phyloP scores from a whole-genome alignment of 495 filamentous ascomycete genomes.

The Pyrenopolyporus hunteri region DNA sequence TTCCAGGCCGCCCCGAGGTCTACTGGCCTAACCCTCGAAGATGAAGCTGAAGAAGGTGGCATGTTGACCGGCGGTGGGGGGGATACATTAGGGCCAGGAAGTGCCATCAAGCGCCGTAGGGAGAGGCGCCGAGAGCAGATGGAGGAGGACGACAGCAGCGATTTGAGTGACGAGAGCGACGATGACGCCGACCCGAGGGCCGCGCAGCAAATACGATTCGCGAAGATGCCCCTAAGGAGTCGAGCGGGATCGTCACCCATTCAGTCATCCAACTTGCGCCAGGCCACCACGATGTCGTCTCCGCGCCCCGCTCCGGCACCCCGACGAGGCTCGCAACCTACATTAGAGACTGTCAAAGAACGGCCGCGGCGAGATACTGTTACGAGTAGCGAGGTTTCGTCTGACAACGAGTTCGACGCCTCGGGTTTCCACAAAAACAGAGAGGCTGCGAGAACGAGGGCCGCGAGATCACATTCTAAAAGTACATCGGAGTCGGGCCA shows the following conservation, averaged over 20 bases:
- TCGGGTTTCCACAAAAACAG: conserved; percentile 66
- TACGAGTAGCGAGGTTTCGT: conserved; percentile 91
- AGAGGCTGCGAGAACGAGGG: conserved; percentile 50
- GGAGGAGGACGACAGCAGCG: conserved; percentile 96
- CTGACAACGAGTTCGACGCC: conserved; percentile 82
- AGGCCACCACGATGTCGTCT: conserved; percentile 46
- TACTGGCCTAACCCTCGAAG: conserved; percentile 63
- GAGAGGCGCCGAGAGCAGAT: conserved; percentile 71
- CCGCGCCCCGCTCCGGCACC: conserved; percentile 41
- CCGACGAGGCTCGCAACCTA: conserved; percentile 76
- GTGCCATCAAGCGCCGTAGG: conserved; percentile 60
- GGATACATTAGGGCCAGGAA: conserved; percentile 73
- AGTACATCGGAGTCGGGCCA: conserved; percentile 46
- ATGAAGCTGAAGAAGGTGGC: conserved; percentile 81
- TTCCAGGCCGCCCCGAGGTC: conserved; percentile 72
- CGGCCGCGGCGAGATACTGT: conserved; percentile 81
- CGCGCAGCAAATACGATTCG: conserved; percentile 87
- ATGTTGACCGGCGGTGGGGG: conserved; percentile 76
- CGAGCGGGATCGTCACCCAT: conserved; percentile 89
- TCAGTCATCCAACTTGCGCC: conserved; percentile 61
- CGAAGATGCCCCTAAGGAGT: conserved; percentile 88
- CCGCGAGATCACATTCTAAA: conserved; percentile 52
- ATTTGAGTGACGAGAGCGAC: conserved; percentile 94
- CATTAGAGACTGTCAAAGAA: conserved; percentile 74
- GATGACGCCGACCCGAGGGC: conserved; percentile 76